Base-by-base conservation (phyloP, 257 asterid species). In the Salvia splendens region DNA sequence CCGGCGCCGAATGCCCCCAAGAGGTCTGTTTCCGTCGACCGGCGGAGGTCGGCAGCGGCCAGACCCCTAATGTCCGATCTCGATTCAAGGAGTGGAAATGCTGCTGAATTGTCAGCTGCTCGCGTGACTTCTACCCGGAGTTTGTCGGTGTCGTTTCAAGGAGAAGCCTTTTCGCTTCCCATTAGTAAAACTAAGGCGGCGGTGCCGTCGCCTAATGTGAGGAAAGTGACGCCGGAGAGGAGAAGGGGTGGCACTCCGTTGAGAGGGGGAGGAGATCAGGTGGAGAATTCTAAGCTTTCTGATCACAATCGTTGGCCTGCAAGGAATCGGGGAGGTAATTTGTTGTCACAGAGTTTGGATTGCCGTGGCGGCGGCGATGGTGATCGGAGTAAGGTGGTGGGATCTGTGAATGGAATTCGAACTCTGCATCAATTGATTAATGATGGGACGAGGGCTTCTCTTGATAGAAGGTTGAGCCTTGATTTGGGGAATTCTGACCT, bases 301-400 rank as follows among this genome's bases (percentile, higher is more conserved):
- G 98, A 91, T 88, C 98, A 83, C 76, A 96, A 84, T 47, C 78
- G 89, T 1, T 91, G 99, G 99, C 99, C 99, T 0, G 96, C 86
- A 11, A 79, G 93, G 72, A 73, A 83, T 16, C 81, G 89, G 45
- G 66, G 57, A 69, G 77, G 16, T 53, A 88, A 87, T 87, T 71
- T 77, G 15, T 67, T 91, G 70, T 79, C 88, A 0, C 87, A 84
- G 79, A 93, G 97, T 69, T 67, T 84, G 64, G 89, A 88, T 75
- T 85, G 81, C 75, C 70, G 84, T 65, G 78, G 80, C 68, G 63
- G 62, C 69, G 79, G 73, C 67, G 82, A 59, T 59, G 82, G 61
- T 53, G 92, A 40, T 2, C 11, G 77, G 74, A 74, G 67, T 70
- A 82, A 79, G 78, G 73, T 81, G 54, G 66, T 72, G 73, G 95